phyloP scores from a whole-genome alignment of 371 early-diverging fungal genomes.

The Basidiobolus meristosporus region DNA sequence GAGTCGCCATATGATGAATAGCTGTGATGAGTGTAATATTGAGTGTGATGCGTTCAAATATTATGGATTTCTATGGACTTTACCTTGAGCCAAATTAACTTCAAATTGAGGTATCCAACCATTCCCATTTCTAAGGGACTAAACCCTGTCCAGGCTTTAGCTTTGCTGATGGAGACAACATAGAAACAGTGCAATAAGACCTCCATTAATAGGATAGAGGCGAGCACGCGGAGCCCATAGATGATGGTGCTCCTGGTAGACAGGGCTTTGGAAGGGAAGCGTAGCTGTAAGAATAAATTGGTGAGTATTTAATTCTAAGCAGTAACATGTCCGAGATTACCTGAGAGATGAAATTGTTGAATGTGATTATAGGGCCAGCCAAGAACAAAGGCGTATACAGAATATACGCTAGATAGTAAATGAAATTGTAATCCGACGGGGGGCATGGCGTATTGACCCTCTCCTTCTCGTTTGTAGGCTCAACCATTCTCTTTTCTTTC shows the following conservation, averaged over 20 bases:
- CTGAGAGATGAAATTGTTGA: constrained; percentile 77
- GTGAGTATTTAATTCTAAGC: too few species aligned
- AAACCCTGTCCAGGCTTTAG: constrained; percentile 53
- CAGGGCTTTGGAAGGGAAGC: constrained; percentile 5
- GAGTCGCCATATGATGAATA: constrained; percentile 67
- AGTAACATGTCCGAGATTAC: too few species aligned
- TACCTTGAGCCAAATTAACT: constrained; percentile 80
- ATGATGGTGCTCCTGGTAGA: constrained; percentile 9
- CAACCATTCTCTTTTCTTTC: too few species aligned
- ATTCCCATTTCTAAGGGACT: constrained; percentile 52
- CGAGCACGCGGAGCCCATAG: constrained; percentile 26
- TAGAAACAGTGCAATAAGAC: constrained; percentile 56
- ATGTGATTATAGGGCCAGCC: constrained; percentile 90
- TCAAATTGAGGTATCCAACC: constrained; percentile 66
- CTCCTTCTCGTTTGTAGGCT: too few species aligned
- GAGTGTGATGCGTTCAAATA: too few species aligned
- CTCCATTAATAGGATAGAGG: constrained; percentile 54
- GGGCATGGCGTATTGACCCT: constrained; percentile 22
- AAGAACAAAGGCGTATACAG: constrained; percentile 80
- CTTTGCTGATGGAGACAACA: constrained; percentile 69
- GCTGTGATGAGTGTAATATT: too few species aligned
- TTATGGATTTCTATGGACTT: neutral
- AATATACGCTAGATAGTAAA: constrained; percentile 57
- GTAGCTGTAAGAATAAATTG: too few species aligned
- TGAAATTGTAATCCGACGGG: constrained; percentile 44